Conservation (phyloP, 1,284 basidiomycete genomes). For the Cryptococcus deneoformans region DNA sequence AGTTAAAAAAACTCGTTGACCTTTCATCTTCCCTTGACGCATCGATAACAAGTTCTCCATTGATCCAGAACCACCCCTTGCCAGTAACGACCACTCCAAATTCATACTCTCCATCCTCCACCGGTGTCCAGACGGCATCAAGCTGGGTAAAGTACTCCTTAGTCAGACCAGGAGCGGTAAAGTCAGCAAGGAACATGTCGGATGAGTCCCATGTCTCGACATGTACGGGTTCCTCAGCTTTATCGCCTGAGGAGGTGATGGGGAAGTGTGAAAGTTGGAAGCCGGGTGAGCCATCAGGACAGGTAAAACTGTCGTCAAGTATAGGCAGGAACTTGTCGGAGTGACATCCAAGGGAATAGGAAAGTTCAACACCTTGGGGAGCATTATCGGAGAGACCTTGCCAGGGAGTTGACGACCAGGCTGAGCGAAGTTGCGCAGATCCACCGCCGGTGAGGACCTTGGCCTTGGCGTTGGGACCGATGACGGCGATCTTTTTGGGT, state of each 20-base stretch:
- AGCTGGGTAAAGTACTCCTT: conserved; percentile 22
- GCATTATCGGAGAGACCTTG: conserved; percentile 54
- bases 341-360: conserved; percentile 50
- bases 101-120: conserved; percentile 25
- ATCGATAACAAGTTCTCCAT: conserved; percentile 61
- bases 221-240: conserved; percentile 7
- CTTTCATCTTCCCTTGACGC: conserved; percentile 56
- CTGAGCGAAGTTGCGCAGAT: conserved; percentile 54
- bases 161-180: conserved; percentile 16
- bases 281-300: conserved; percentile 22
- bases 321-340: conserved; percentile 22
- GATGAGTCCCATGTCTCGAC: conserved; percentile 18
- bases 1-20: conserved; percentile 22
- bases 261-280: conserved; percentile 24
- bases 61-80: conserved; percentile 55
- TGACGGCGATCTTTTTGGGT: conserved; percentile 53
- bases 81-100: conserved; percentile 31
- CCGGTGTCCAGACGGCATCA: conserved; percentile 21
- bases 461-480: conserved; percentile 60
- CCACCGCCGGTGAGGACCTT: conserved; percentile 59
- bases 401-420: conserved; percentile 56
- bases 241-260: conserved; percentile 13
- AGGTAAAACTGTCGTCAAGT: conserved; percentile 23
- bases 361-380: conserved; percentile 38
- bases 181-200: conserved; percentile 29